Percentiles rank a stretch among this genome's conserved stretches.
Evolutionary conservation across 257 asterid species (phyloP).

Genomic region (Forsythia suspensa): DNA sequence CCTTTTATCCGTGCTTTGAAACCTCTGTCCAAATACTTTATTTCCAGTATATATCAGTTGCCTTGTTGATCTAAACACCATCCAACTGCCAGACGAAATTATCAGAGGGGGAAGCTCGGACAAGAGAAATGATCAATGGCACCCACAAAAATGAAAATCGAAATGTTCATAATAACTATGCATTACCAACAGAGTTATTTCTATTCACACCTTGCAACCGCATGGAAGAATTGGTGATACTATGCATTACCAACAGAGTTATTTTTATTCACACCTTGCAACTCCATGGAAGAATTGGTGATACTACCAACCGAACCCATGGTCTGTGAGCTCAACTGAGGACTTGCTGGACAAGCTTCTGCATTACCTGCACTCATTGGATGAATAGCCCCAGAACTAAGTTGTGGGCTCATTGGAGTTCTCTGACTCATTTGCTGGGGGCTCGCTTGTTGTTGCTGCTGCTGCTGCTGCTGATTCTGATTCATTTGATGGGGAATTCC

Average conservation of each 20-base stretch:
- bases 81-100: not conserved
- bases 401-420: slow-evolving; percentile 93
- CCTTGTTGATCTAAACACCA: not conserved
- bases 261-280: slow-evolving; percentile 82
- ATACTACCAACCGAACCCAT: slow-evolving; percentile 85
- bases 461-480: slow-evolving; percentile 55
- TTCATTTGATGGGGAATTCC: slow-evolving; percentile 65
- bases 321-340: slow-evolving; percentile 94
- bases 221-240: slow-evolving; percentile 83
- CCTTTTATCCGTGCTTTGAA: not conserved
- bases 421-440: slow-evolving; percentile 91
- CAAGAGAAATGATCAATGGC: not conserved
- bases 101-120: not conserved
- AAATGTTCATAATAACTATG: slow-evolving; percentile 15
- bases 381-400: slow-evolving; percentile 90
- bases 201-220: slow-evolving; percentile 85
- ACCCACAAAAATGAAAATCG: slow-evolving; percentile 5
- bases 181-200: slow-evolving; percentile 62
- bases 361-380: slow-evolving; percentile 57
- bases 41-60: slow-evolving; percentile 12
- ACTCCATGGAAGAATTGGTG: slow-evolving; percentile 82
- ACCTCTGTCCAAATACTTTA: not conserved
- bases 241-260: slow-evolving; percentile 59
- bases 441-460: slow-evolving; percentile 65
- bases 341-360: slow-evolving; percentile 93